Conservation (phyloP, 352 stramenopile genomes). For the Pythium coloratum region DNA sequence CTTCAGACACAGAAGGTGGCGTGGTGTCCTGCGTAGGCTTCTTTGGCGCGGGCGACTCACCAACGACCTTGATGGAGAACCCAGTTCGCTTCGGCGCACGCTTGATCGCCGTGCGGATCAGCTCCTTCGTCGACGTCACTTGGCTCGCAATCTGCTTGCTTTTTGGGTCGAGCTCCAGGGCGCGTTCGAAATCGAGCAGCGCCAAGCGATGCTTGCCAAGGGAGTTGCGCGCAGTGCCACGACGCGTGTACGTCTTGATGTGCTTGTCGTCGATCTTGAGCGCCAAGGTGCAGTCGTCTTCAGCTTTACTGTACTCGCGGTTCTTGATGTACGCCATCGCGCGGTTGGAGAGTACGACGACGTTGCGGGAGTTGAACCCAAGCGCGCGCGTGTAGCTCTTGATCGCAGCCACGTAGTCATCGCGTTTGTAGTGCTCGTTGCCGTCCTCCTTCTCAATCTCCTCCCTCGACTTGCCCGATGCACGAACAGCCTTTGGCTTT, state of each 20-base stretch:
- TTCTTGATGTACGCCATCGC: conserved; percentile 91
- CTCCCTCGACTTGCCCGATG: conserved; percentile 37
- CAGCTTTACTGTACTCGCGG: conserved; percentile 81
- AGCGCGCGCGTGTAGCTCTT: conserved; percentile 89
- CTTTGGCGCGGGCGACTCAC: conserved; percentile 6
- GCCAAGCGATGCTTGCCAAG: conserved; percentile 85
- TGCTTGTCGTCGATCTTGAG: conserved; percentile 79
- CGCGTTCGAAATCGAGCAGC: conserved; percentile 77
- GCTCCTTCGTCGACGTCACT: conserved; percentile 55
- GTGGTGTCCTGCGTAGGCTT: background rate
- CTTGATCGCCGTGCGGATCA: conserved; percentile 69
- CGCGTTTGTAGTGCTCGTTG: conserved; percentile 89
- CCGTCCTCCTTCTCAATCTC: conserved; percentile 88
- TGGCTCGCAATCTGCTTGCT: conserved; percentile 73
- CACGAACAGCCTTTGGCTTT: background rate
- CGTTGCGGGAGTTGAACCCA: conserved; percentile 67
- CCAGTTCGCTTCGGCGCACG: conserved; percentile 49
- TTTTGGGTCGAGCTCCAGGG: conserved; percentile 60
- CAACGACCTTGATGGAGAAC: conserved; percentile 52
- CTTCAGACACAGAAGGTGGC: conserved; percentile 24
- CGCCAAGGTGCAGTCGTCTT: conserved; percentile 87
- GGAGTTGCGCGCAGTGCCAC: conserved; percentile 85
- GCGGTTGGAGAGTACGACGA: conserved; percentile 87
- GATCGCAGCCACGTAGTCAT: conserved; percentile 86
- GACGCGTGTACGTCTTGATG: conserved; percentile 82